phyloP scores from a whole-genome alignment of 2,329 filamentous ascomycete species.

The Fusarium abutilonis region DNA sequence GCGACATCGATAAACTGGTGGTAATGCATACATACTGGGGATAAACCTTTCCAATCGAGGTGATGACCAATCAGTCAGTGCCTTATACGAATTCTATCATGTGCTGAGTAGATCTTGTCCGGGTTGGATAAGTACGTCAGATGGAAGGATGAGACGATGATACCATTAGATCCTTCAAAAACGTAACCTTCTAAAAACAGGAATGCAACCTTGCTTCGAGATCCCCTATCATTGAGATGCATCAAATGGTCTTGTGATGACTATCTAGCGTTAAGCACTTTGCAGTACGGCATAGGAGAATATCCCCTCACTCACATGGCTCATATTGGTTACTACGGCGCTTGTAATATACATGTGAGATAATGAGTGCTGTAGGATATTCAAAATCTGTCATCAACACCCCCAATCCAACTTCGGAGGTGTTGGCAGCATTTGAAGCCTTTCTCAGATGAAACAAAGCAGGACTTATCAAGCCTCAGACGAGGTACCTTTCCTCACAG shows the following conservation, averaged over 20 bases:
- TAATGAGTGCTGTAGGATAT: no score
- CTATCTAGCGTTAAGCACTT: neutral
- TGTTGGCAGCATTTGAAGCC: no score
- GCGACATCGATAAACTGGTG: no score
- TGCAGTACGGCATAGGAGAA: no score
- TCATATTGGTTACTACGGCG: no score
- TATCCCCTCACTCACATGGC: no score
- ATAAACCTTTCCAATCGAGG: no score
- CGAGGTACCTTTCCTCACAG: slow-evolving; percentile 3
- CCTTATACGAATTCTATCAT: neutral
- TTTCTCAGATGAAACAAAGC: neutral
- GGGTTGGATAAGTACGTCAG: neutral
- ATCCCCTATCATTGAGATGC: neutral
- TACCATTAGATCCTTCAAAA: neutral
- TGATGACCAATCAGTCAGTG: no score
- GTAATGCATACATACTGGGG: no score
- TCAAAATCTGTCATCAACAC: no score
- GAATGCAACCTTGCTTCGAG: neutral
- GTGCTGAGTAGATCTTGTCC: neutral
- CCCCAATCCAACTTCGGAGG: no score
- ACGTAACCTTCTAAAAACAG: neutral
- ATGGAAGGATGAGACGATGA: neutral
- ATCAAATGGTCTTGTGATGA: neutral
- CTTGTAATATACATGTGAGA: no score
- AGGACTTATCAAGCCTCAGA: neutral